Percentiles rank a stretch among this genome's conserved stretches.
Conservation (phyloP, 345 rosid genomes). For the Turnera subulata region DNA sequence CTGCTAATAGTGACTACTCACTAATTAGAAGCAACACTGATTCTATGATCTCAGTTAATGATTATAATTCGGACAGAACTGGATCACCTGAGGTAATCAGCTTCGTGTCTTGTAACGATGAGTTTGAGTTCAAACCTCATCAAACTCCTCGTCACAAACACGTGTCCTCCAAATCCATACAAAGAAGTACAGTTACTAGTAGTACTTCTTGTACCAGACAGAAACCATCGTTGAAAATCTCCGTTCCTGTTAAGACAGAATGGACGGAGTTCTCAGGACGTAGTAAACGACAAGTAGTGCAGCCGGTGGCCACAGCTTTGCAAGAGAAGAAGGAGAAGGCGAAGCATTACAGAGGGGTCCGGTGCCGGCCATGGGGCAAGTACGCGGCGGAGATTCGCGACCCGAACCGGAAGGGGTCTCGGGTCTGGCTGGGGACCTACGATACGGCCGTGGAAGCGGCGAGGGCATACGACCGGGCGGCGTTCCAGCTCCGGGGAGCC, state of each 20-base stretch:
- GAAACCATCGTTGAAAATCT: constrained; percentile 35
- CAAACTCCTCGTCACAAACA: not conserved
- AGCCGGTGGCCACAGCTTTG: not conserved
- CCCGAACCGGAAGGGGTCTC: constrained; percentile 64
- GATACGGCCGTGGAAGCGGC: constrained; percentile 75
- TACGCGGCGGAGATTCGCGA: constrained; percentile 97
- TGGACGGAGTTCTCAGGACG: constrained; percentile 40
- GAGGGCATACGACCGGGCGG: constrained; percentile 78
- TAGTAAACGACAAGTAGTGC: not conserved
- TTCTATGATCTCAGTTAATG: too few species aligned
- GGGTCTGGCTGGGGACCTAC: constrained; percentile 89
- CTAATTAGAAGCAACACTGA: too few species aligned
- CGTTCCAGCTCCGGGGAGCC: constrained; percentile 71
- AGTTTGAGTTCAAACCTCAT: not conserved
- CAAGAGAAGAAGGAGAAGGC: constrained; percentile 14
- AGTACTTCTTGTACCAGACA: not conserved
- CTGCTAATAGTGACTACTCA: too few species aligned
- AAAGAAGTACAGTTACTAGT: not conserved
- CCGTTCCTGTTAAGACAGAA: constrained; percentile 41
- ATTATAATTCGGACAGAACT: too few species aligned
- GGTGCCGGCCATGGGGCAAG: constrained; percentile 93
- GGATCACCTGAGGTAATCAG: not conserved
- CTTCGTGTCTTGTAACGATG: not conserved
- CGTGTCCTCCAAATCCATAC: not conserved
- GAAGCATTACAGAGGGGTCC: constrained; percentile 85